Percentiles rank a stretch among this genome's conserved stretches.
phyloP scores from a whole-genome alignment of 352 stramenopile genomes.

The Phytophthora hibernalis region DNA sequence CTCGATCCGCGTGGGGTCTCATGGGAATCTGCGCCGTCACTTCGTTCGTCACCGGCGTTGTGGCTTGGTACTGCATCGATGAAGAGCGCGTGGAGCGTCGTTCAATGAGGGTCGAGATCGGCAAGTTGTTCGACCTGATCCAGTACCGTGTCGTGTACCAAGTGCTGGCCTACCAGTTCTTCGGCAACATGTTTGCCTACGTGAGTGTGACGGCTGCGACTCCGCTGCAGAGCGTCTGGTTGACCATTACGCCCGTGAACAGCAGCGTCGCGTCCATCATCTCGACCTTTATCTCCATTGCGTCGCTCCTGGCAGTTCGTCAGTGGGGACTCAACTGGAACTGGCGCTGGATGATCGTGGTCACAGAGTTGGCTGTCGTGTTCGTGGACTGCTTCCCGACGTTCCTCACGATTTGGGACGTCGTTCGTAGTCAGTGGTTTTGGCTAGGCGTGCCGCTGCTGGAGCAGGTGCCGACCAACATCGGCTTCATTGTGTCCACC shows the following conservation, averaged over 20 bases:
- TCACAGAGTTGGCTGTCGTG: slow-evolving; percentile 44
- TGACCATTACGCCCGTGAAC: slow-evolving; percentile 53
- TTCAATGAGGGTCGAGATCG: slow-evolving; percentile 31
- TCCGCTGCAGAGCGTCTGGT: slow-evolving; percentile 56
- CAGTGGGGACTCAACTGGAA: slow-evolving; percentile 58
- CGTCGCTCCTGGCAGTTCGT: slow-evolving; percentile 36
- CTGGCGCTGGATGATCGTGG: slow-evolving; percentile 56
- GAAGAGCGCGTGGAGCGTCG: slow-evolving; percentile 41
- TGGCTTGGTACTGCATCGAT: slow-evolving; percentile 64
- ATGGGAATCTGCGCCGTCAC: slow-evolving; percentile 53
- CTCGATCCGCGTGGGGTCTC: slow-evolving; percentile 58
- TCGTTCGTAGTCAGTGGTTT: slow-evolving; percentile 66
- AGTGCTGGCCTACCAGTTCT: slow-evolving; percentile 65
- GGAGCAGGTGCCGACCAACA: slow-evolving; percentile 48
- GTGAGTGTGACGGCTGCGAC: slow-evolving; percentile 50
- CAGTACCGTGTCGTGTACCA: slow-evolving; percentile 65
- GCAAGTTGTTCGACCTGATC: slow-evolving; percentile 58
- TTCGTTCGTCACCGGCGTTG: slow-evolving; percentile 39
- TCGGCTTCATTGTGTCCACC: slow-evolving; percentile 59
- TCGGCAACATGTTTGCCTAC: slow-evolving; percentile 60
- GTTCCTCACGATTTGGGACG: slow-evolving; percentile 60
- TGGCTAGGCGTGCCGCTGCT: slow-evolving; percentile 58
- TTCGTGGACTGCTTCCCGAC: slow-evolving; percentile 53
- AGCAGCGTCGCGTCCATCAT: slow-evolving; percentile 46
- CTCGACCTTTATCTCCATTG: slow-evolving; percentile 45